These are phyloP conservation scores for Sisymbrium irio DNA, from an alignment of 345 rosid species.

Conservation along the genomic window DNA sequence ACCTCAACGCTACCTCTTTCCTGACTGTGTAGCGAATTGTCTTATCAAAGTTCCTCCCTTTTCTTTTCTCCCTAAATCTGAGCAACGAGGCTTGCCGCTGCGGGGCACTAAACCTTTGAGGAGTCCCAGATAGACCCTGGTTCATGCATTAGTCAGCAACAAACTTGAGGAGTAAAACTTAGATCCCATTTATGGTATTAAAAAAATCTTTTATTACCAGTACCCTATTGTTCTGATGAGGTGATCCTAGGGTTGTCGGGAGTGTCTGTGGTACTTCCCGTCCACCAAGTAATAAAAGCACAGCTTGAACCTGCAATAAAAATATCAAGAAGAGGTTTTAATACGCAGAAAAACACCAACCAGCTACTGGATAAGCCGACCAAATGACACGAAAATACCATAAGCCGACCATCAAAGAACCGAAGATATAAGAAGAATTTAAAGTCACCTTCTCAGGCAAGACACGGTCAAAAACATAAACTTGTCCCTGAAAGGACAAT, in stretches of 20 bases:
- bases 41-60: slow-evolving; percentile 61
- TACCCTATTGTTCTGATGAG: slow-evolving; percentile 47
- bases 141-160: slow-evolving; percentile 29
- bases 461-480: slow-evolving; percentile 69
- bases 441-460: slow-evolving; percentile 58
- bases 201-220: slow-evolving; percentile 9
- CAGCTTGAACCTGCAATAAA: slow-evolving; percentile 58
- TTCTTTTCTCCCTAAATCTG: slow-evolving; percentile 60
- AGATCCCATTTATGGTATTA: not conserved
- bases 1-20: slow-evolving; percentile 69
- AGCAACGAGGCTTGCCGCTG: slow-evolving; percentile 56
- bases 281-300: slow-evolving; percentile 58
- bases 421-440: not conserved
- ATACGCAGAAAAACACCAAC: not conserved
- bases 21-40: slow-evolving; percentile 59
- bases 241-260: slow-evolving; percentile 34
- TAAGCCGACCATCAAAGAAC: not conserved
- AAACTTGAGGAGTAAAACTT: not conserved
- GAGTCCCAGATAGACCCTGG: slow-evolving; percentile 51
- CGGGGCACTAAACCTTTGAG: slow-evolving; percentile 52
- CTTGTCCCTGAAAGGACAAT: slow-evolving; percentile 72
- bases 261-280: slow-evolving; percentile 50
- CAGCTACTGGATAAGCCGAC: not conserved
- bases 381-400: not conserved
- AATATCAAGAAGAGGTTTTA: not conserved